Conservation (phyloP, 139 green algal species). For the Volvox reticuliferus region DNA sequence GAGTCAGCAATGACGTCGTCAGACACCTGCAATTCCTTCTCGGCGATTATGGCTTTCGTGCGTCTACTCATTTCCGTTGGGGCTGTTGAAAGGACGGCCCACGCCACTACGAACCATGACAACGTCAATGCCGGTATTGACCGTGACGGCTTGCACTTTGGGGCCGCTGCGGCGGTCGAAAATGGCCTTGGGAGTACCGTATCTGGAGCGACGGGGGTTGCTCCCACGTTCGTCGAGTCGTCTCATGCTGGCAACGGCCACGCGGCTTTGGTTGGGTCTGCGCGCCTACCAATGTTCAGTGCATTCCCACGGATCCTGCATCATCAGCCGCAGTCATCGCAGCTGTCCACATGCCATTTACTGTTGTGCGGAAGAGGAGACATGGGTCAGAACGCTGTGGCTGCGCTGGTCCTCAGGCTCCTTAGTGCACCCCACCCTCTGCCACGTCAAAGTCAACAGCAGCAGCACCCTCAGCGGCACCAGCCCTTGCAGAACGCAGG, state of each 20-base stretch:
- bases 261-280: too few species aligned
- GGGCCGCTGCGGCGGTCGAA: too few species aligned
- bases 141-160: too few species aligned
- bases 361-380: conserved; percentile 34
- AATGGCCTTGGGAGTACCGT: too few species aligned
- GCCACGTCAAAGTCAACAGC: too few species aligned
- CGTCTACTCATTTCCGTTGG: neutral
- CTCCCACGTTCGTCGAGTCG: too few species aligned
- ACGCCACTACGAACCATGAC: too few species aligned
- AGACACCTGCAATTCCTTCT: neutral
- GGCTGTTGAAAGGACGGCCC: neutral
- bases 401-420: neutral
- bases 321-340: neutral
- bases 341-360: neutral
- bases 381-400: conserved; percentile 2
- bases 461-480: neutral
- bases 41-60: neutral
- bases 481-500: neutral
- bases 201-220: too few species aligned
- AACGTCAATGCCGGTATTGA: too few species aligned
- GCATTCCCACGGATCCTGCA: too few species aligned
- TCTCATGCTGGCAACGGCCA: too few species aligned
- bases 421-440: neutral
- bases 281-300: too few species aligned
- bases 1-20: neutral